A percentile compares a stretch with the other conserved stretches of the same genome.
Conservation (phyloP, 2,329 filamentous ascomycete species). For the Apiospora hydei region DNA sequence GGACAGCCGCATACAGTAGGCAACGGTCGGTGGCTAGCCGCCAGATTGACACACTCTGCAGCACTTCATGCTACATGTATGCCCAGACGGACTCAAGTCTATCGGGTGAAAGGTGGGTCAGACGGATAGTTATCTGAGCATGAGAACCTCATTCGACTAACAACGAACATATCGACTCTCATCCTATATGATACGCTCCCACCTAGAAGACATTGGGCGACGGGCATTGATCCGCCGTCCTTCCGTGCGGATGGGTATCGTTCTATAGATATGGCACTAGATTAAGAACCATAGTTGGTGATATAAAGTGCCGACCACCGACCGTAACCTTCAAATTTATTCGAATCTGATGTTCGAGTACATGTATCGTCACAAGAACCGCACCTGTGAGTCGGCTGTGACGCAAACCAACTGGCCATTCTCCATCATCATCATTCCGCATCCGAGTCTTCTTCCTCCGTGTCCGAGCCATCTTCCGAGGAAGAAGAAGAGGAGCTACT, state of each 20-base stretch:
- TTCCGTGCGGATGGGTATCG: neutral
- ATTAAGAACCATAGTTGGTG: neutral
- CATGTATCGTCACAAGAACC: neutral
- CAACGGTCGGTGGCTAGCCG: too few species aligned
- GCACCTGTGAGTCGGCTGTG: neutral
- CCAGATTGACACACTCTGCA: too few species aligned
- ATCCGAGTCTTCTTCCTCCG: conserved; percentile 15
- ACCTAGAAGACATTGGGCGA: neutral
- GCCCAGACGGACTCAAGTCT: too few species aligned
- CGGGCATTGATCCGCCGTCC: neutral
- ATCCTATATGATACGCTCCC: neutral
- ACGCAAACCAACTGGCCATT: neutral
- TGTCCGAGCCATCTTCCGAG: conserved; percentile 7
- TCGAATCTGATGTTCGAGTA: neutral
- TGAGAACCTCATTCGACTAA: neutral
- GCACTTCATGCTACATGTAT: too few species aligned
- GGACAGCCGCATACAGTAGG: too few species aligned
- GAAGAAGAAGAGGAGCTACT: conserved; percentile 23
- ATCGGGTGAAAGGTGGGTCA: too few species aligned
- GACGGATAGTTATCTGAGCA: neutral
- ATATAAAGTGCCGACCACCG: conserved; percentile 6
- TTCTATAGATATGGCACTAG: neutral
- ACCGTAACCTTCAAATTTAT: neutral
- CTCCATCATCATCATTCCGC: neutral
- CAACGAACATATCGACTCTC: neutral